Percentiles rank a stretch among this genome's conserved stretches.
Conservation (phyloP, 176 grass and related monocot genomes). For the Phoenix dactylifera region DNA sequence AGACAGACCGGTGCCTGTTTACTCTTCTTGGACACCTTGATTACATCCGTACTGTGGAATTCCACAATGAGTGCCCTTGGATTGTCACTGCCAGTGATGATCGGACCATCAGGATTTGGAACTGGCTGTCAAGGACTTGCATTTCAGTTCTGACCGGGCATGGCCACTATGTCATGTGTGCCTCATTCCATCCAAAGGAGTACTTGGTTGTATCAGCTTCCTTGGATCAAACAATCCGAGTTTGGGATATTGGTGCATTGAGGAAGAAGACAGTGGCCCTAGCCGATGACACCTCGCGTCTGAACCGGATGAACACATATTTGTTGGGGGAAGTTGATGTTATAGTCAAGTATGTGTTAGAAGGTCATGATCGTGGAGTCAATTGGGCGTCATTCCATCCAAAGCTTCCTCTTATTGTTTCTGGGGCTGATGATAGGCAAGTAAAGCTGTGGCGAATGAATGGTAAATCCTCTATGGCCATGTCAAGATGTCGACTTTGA, state of each 20-base stretch:
- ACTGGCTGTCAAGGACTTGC: conserved; percentile 79
- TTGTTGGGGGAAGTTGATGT: conserved; percentile 78
- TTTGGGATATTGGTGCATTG: conserved; percentile 73
- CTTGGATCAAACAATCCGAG: conserved; percentile 75
- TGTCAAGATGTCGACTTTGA: no score
- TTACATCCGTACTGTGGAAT: conserved; percentile 89
- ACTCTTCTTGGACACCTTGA: conserved; percentile 82
- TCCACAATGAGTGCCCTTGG: conserved; percentile 73
- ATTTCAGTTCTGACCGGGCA: conserved; percentile 77
- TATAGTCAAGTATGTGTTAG: conserved; percentile 79
- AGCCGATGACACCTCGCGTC: conserved; percentile 52
- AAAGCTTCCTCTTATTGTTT: conserved; percentile 67
- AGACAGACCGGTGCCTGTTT: conserved; percentile 81
- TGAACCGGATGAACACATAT: conserved; percentile 81
- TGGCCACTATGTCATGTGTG: conserved; percentile 92
- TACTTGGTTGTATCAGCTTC: conserved; percentile 82
- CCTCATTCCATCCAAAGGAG: conserved; percentile 88
- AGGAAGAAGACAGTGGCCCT: conserved; percentile 65
- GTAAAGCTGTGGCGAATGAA: conserved; percentile 91
- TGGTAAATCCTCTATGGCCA: conserved; percentile 29
- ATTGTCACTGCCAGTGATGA: conserved; percentile 81
- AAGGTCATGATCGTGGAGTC: conserved; percentile 85
- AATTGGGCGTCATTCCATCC: conserved; percentile 90
- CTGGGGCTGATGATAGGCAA: conserved; percentile 84
- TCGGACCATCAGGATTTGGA: conserved; percentile 88